phyloP scores from a whole-genome alignment of 108 stramenopile genomes.

The Cyclostephanos tholiformis region DNA sequence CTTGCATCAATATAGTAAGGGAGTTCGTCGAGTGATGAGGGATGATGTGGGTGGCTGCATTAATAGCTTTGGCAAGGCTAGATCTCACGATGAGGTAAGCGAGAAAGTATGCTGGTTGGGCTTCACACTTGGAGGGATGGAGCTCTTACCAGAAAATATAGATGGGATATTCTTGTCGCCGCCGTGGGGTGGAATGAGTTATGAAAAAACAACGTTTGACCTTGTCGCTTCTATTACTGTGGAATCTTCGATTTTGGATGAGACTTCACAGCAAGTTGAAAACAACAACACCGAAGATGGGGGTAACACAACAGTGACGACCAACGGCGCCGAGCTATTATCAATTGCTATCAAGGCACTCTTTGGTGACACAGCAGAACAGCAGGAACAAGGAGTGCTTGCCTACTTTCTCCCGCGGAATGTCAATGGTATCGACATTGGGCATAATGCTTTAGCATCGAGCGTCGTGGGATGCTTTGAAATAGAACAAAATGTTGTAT shows the following conservation, averaged over 20 bases:
- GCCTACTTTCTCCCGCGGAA: constrained; percentile 77
- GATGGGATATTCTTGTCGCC: constrained; percentile 78
- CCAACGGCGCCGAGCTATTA: constrained; percentile 61
- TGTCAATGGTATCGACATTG: constrained; percentile 60
- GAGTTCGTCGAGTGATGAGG: constrained; percentile 1
- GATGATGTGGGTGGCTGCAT: not conserved
- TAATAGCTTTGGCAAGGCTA: not conserved
- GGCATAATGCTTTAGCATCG: constrained; percentile 48
- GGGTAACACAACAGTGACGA: constrained; percentile 1
- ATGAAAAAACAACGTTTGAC: constrained; percentile 48
- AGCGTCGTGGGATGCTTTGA: constrained; percentile 54
- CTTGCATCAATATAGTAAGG: constrained; percentile 47
- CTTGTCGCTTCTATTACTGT: constrained; percentile 31
- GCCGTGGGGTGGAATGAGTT: constrained; percentile 87
- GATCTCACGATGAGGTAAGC: not conserved
- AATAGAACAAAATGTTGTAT: constrained; percentile 78
- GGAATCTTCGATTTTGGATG: constrained; percentile 21
- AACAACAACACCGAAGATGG: not conserved
- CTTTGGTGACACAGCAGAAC: constrained; percentile 15
- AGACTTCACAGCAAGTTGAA: not conserved
- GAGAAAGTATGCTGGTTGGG: constrained; percentile 12
- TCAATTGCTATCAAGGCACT: constrained; percentile 48
- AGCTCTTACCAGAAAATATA: constrained; percentile 60
- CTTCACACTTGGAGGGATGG: constrained; percentile 57
- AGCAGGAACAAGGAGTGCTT: constrained; percentile 30